A percentile compares a stretch with the other conserved stretches of the same genome.
These are phyloP conservation scores for Phytophthora cajani DNA, from an alignment of 352 stramenopile species.

Conservation along the genomic window DNA sequence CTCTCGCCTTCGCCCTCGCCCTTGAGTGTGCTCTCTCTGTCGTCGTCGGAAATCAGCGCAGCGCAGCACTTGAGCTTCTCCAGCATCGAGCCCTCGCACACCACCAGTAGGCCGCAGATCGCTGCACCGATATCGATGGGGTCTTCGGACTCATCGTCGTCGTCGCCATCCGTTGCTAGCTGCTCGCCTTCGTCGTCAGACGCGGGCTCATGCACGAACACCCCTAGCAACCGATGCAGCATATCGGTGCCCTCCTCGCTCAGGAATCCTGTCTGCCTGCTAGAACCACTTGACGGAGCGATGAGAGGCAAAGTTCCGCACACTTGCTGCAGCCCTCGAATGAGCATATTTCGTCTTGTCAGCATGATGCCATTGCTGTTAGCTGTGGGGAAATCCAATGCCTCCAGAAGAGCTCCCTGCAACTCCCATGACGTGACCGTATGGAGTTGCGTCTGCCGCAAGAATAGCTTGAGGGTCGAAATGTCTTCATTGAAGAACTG, in stretches of 20 bases:
- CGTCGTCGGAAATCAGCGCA: constrained; percentile 41
- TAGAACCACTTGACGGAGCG: constrained; percentile 25
- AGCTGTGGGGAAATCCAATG: constrained; percentile 37
- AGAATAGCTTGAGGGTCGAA: constrained; percentile 61
- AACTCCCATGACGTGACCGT: constrained; percentile 48
- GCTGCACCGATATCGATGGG: constrained; percentile 57
- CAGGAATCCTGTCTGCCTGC: constrained; percentile 37
- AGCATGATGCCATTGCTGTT: constrained; percentile 33
- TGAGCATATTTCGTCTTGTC: constrained; percentile 54
- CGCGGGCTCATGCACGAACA: constrained; percentile 65
- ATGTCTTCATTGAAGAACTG: constrained; percentile 89
- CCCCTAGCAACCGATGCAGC: constrained; percentile 63
- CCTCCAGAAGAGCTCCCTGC: constrained; percentile 43
- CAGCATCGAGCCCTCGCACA: constrained; percentile 69
- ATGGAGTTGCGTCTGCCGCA: constrained; percentile 74
- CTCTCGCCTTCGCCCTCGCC: constrained; percentile 31
- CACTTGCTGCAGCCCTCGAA: constrained; percentile 57
- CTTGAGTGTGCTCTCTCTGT: constrained; percentile 31
- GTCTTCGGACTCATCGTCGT: constrained; percentile 61
- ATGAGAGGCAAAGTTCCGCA: constrained; percentile 42
- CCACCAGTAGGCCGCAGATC: constrained; percentile 69
- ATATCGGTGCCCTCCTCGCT: constrained; percentile 73
- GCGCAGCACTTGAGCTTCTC: constrained; percentile 64
- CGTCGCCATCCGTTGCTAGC: constrained; percentile 39
- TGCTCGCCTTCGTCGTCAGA: constrained; percentile 37